Evolutionary conservation across 2,329 filamentous ascomycete species (phyloP), one percentile per base, ranked within the genome.

Genomic region (Pseudocercospora fijiensis): DNA sequence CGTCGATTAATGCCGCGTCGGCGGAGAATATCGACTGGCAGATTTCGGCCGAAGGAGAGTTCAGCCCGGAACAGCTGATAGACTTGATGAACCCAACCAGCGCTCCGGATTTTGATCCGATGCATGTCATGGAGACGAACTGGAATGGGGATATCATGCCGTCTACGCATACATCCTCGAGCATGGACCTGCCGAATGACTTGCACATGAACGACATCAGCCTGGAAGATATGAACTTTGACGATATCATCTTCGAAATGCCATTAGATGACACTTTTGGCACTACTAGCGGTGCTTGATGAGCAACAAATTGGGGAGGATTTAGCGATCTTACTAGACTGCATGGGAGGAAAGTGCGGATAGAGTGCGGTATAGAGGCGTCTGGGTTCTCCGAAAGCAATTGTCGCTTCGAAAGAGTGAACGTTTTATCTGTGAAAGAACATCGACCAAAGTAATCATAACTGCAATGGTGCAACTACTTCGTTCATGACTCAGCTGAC

Each of bases 211-310:
- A 67, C 16, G 69, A 72, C 41, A 49, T 72, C 55, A 64, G 62
- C 18, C 68, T 71, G 47, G 66, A 66, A 2, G 59, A 63, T 18
- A 63, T 59, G 61, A 64, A 58, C 47, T 62, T 65, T 51, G 59
- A 59, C 43, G 70, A 70, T 56, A 67, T 64, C 4, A 63, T 70
- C 1, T 74, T 72, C 43, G 71, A 74, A 61, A 71, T 73, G 69
- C 65, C 67, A 16, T 20, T 72, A 33, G 69, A 69, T 51, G 66
- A 67, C 27, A 61, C 30, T 20, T 67, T 67, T 66, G 63, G 47
- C 3, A 9, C 22, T 20, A n/a, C n/a, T 5, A 24, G 26, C 26
- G 16, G 24, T n/a, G 10, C 4, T 28, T 53, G 7, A 28, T 11
- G 37, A 6, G 26, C 1, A 16, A 26, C 45, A 24, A 49, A 49